These are phyloP conservation scores for Paramecium primaurelia DNA, from an alignment of 73 alveolate species.

Conservation along the genomic window DNA sequence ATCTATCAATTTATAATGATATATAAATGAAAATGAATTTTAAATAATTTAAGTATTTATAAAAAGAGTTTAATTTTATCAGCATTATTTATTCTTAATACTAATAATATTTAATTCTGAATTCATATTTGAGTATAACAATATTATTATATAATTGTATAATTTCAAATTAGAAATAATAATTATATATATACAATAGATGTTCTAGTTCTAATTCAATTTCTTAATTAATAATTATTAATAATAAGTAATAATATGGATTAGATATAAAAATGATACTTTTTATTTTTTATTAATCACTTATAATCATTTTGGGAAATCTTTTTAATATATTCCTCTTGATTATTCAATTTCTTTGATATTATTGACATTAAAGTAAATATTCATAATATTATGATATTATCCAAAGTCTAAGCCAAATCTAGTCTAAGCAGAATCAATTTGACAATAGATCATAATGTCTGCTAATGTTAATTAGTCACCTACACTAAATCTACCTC, in stretches of 20 bases:
- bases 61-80: no score
- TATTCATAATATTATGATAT: background rate
- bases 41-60: no score
- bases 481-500: constrained; percentile 14
- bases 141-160: background rate
- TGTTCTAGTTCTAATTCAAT: background rate
- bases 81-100: no score
- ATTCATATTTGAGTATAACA: no score
- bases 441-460: background rate
- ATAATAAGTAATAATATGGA: background rate
- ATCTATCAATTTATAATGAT: no score
- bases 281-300: background rate
- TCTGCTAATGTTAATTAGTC: constrained; percentile 25
- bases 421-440: constrained; percentile 46
- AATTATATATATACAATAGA: background rate
- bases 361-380: background rate
- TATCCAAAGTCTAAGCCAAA: background rate
- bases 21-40: no score
- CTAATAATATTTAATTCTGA: background rate
- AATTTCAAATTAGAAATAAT: background rate
- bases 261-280: background rate
- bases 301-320: constrained; percentile 12
- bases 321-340: constrained; percentile 16
- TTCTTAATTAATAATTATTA: no score
- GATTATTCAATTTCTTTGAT: constrained; percentile 8